Evolutionary conservation across 805 yeast genomes (phyloP).

Genomic region (Alloascoidea hylecoeti): DNA sequence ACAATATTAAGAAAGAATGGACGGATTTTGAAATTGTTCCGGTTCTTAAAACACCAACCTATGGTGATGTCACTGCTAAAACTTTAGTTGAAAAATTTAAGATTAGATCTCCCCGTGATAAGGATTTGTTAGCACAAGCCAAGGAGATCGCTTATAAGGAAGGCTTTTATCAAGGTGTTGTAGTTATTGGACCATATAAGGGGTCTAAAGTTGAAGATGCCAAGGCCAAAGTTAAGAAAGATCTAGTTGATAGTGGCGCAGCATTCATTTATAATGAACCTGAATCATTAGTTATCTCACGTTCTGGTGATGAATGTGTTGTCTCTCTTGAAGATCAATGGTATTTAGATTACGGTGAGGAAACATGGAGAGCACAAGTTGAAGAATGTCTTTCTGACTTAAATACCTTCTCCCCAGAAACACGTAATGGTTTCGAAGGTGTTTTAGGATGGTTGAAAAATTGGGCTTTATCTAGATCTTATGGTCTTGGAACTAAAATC

Average conservation of each 20-base stretch:
- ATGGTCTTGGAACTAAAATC: constrained; percentile 86
- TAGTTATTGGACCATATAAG: constrained; percentile 67
- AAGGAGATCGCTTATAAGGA: constrained; percentile 94
- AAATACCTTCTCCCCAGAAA: constrained; percentile 73
- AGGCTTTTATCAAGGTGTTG: constrained; percentile 82
- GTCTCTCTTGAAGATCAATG: constrained; percentile 98
- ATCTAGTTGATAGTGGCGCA: constrained; percentile 58
- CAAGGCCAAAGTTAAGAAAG: constrained; percentile 74
- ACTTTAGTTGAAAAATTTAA: constrained; percentile 71
- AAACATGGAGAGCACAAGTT: constrained; percentile 71
- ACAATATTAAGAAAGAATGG: constrained; percentile 79
- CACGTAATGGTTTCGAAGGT: constrained; percentile 84
- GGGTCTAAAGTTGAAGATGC: constrained; percentile 90
- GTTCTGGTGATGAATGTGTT: constrained; percentile 94
- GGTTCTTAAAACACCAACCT: constrained; percentile 66
- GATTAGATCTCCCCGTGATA: constrained; percentile 90
- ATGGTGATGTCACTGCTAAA: constrained; percentile 84
- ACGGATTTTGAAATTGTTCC: constrained; percentile 60
- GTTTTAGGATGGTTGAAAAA: constrained; percentile 92
- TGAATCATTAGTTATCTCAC: constrained; percentile 75
- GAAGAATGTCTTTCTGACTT: constrained; percentile 61
- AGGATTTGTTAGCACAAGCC: constrained; percentile 76
- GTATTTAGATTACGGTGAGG: constrained; percentile 97
- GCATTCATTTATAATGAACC: constrained; percentile 94
- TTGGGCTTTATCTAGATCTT: constrained; percentile 97